These are phyloP conservation scores for Tuber borchii DNA, from an alignment of 495 filamentous ascomycete genomes.

Conservation along the genomic window DNA sequence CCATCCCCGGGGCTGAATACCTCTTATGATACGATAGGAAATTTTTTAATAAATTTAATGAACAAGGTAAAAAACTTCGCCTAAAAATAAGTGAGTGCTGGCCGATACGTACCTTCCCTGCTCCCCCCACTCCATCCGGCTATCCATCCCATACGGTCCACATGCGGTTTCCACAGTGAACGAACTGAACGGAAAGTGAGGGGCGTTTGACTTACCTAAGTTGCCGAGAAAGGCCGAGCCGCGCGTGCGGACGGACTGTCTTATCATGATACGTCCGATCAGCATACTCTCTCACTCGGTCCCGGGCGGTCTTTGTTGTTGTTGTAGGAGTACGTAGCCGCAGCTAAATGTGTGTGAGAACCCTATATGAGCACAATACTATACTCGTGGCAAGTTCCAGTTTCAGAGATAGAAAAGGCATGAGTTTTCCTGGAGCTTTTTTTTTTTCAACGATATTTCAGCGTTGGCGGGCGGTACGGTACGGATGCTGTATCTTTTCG, in stretches of 20 bases:
- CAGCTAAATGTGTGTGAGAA: not conserved
- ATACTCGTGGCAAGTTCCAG: not conserved
- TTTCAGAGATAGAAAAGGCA: not conserved
- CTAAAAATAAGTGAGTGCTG: not conserved
- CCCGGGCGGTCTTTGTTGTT: not conserved
- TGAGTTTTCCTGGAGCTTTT: not conserved
- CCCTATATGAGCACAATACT: not conserved
- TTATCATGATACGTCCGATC: not conserved
- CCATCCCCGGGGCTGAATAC: not conserved
- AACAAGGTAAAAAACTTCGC: not conserved
- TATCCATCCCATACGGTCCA: not conserved
- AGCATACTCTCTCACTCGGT: not conserved
- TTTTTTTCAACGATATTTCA: not conserved
- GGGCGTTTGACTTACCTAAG: not conserved
- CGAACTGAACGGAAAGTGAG: not conserved
- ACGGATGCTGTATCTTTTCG: not conserved
- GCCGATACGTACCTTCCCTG: not conserved
- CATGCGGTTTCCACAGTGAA: not conserved
- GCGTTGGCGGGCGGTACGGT: not conserved
- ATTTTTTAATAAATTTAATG: not conserved
- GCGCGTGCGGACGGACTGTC: not conserved
- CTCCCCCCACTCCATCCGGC: not conserved
- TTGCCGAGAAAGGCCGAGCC: not conserved
- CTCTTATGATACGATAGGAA: not conserved
- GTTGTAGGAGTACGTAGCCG: not conserved